Evolutionary conservation across 192 early-diverging fungal species (phyloP), one percentile per base, ranked within the genome.

Genomic region (Gryganskiella cystojenkinii): DNA sequence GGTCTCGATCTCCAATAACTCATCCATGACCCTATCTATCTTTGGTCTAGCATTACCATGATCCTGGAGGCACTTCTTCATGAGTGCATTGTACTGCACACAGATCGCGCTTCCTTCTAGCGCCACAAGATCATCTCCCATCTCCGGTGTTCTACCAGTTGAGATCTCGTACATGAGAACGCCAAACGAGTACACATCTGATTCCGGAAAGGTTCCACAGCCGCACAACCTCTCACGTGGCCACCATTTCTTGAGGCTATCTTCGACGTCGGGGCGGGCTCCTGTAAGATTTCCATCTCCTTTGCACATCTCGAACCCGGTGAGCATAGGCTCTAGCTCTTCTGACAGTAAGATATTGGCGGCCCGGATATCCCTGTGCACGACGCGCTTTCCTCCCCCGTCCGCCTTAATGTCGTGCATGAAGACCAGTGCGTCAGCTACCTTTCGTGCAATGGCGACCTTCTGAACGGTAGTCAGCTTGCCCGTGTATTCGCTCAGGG

Each of bases 131-230:
- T 59, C 57, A 0, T 19, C 60, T 15, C 60, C 60, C 15, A 14
- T 30, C 46, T 47, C 47, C 3, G 60, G 60, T 22, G 47, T 46
- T 35, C 20, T 37, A 15, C 60, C 46, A 25, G 60, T 62, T 8
- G 60, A 62, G 25, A 62, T 62, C 47, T 62, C 60, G 20, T 62
- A 62, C 60, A 62, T 62, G 60, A 62, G 60, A 34, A 62, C 37
- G 8, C 60, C 60, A 50, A 62, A 62, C 27, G 60, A 28, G 46
- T 50, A 62, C 19, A 62, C 60, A 25, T 62, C 60, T 20, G 60
- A 50, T 22, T 62, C 31, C 3, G 47, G 44, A 5, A 46, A 62
- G 1, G 60, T 62, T 62, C 60, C 60, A 59, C 24, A 59, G 13
- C n/a, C 44, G 13, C 8, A 4, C 30, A 20, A 4, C 47, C 35